Evolutionary conservation across 2,329 filamentous ascomycete species (phyloP).

Genomic region (Coleophoma crateriformis): DNA sequence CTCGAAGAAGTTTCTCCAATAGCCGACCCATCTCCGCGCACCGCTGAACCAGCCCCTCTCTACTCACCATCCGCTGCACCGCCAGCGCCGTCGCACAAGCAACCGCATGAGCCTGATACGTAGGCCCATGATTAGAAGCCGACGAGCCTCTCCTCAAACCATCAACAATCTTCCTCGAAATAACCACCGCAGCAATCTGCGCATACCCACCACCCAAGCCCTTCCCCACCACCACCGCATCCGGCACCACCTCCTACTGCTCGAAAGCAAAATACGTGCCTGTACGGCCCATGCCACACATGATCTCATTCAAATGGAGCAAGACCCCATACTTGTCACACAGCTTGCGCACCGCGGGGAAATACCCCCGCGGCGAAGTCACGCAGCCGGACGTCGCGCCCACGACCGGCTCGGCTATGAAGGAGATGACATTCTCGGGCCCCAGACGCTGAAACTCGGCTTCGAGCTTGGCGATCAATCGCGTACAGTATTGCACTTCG

Average conservation of each 20-base stretch:
- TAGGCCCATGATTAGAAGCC: conserved; percentile 24
- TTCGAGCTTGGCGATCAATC: conserved; percentile 54
- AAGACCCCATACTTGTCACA: conserved; percentile 66
- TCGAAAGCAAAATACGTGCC: conserved; percentile 48
- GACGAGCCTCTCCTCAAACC: conserved; percentile 9
- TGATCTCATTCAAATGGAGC: conserved; percentile 68
- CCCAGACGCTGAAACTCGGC: conserved; percentile 51
- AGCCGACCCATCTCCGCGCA: conserved; percentile 43
- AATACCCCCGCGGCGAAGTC: conserved; percentile 58
- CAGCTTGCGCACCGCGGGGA: conserved; percentile 55
- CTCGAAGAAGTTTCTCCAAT: conserved; percentile 35
- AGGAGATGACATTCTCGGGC: conserved; percentile 54
- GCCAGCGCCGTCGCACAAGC: conserved; percentile 54
- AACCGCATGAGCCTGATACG: conserved; percentile 52
- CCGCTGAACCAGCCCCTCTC: conserved; percentile 50
- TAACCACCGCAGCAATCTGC: conserved; percentile 52
- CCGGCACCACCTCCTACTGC: conserved; percentile 44
- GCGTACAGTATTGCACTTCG: conserved; percentile 44
- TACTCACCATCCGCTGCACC: conserved; percentile 50
- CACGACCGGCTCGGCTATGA: conserved; percentile 60
- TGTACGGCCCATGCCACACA: conserved; percentile 47
- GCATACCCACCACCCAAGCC: conserved; percentile 56
- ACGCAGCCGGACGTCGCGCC: conserved; percentile 66
- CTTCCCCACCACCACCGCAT: conserved; percentile 61
- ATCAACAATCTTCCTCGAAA: conserved; percentile 40